These are phyloP conservation scores for Aspergillus avenaceus DNA, from an alignment of 495 filamentous ascomycete species.

Conservation along the genomic window DNA sequence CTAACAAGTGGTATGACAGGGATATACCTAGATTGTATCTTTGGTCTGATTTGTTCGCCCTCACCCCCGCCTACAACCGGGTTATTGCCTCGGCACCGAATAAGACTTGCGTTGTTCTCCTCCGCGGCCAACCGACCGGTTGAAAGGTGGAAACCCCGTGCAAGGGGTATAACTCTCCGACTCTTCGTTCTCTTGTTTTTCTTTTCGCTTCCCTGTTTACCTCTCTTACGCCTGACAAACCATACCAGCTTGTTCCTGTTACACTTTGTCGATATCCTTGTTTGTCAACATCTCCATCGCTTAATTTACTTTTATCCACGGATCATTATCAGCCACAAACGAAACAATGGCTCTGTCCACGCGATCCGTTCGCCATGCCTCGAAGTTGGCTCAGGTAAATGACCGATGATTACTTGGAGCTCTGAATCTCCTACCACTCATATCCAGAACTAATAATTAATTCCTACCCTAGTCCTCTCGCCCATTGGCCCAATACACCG, in stretches of 20 bases:
- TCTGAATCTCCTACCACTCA: background rate
- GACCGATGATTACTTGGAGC: no score
- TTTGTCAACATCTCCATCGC: constrained; percentile 21
- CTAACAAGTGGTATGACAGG: background rate
- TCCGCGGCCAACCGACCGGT: constrained; percentile 35
- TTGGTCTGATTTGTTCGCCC: background rate
- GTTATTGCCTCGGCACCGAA: constrained; percentile 7
- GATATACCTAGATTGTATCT: background rate
- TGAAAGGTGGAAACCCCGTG: background rate
- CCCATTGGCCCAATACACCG: constrained; percentile 19
- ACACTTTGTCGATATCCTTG: no score
- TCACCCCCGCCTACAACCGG: constrained; percentile 9
- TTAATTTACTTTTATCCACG: constrained; percentile 12
- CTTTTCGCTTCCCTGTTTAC: constrained; percentile 1
- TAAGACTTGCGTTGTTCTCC: constrained; percentile 3
- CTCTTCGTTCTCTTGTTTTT: constrained; percentile 5
- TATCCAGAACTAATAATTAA: background rate
- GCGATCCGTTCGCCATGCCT: constrained; percentile 38
- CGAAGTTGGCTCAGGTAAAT: constrained; percentile 35
- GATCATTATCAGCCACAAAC: constrained; percentile 3
- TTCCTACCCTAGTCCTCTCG: constrained; percentile 18
- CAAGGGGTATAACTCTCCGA: constrained; percentile 1
- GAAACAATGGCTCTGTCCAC: constrained; percentile 30
- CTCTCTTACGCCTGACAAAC: background rate
- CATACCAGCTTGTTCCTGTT: background rate